phyloP scores from a whole-genome alignment of 257 asterid species.

The Buddleja alternifolia region DNA sequence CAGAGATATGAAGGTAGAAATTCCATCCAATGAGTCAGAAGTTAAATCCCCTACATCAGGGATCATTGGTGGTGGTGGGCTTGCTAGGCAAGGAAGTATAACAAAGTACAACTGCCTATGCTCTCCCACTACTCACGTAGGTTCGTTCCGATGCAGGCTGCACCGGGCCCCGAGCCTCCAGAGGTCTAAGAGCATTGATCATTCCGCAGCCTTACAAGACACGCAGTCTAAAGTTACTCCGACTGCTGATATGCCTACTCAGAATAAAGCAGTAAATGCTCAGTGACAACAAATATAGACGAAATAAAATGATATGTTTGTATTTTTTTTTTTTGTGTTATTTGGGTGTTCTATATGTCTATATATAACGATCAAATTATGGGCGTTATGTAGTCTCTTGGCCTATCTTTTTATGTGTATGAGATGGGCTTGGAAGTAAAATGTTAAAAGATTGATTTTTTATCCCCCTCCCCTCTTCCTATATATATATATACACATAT shows the following conservation, averaged over 20 bases:
- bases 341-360: not conserved
- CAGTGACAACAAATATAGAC: slow-evolving; percentile 6
- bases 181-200: slow-evolving; percentile 61
- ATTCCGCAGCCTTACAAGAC: slow-evolving; percentile 28
- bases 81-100: slow-evolving; percentile 68
- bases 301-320: not conserved
- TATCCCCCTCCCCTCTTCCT: too few relatives aligned
- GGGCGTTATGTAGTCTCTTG: not conserved
- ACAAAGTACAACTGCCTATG: slow-evolving; percentile 63
- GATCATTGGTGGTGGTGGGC: slow-evolving; percentile 39
- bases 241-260: not conserved
- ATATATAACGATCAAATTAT: not conserved
- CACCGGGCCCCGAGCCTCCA: slow-evolving; percentile 67
- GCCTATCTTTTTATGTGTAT: not conserved
- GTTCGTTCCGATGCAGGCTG: slow-evolving; percentile 79
- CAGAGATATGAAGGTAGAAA: slow-evolving; percentile 60
- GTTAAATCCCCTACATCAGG: slow-evolving; percentile 21
- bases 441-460: not conserved
- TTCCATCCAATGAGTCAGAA: slow-evolving; percentile 33
- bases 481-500: not conserved
- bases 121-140: slow-evolving; percentile 80
- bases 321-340: not conserved
- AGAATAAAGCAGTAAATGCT: slow-evolving; percentile 33
- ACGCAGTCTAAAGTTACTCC: slow-evolving; percentile 36
- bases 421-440: not conserved